Evolutionary conservation across 2,329 filamentous ascomycete species (phyloP).

Genomic region (Colletotrichum incanum): DNA sequence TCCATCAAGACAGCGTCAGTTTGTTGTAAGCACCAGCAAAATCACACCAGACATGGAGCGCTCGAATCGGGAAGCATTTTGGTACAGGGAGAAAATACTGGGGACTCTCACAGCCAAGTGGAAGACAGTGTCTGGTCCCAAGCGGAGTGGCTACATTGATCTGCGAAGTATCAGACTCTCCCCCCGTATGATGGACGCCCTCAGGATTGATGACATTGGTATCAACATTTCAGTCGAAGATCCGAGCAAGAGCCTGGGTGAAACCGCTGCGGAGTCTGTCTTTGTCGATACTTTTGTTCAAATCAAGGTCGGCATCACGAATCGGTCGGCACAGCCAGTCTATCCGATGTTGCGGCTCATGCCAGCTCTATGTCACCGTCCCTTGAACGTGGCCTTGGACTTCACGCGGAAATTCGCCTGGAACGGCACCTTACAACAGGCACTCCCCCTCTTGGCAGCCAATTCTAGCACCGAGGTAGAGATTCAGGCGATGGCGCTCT

Average conservation of each 20-base stretch:
- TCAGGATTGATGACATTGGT: slow-evolving; percentile 85
- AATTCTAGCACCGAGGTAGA: slow-evolving; percentile 73
- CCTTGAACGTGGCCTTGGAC: slow-evolving; percentile 82
- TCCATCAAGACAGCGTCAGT: slow-evolving; percentile 88
- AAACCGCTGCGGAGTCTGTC: slow-evolving; percentile 48
- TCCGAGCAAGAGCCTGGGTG: slow-evolving; percentile 41
- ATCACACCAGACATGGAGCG: slow-evolving; percentile 86
- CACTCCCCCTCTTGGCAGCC: slow-evolving; percentile 74
- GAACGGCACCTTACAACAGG: slow-evolving; percentile 87
- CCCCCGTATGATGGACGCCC: slow-evolving; percentile 84
- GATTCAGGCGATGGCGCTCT: slow-evolving; percentile 82
- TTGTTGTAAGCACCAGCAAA: slow-evolving; percentile 87
- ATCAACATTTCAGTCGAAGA: slow-evolving; percentile 73
- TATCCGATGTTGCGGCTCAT: slow-evolving; percentile 82
- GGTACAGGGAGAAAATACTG: slow-evolving; percentile 89
- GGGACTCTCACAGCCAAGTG: slow-evolving; percentile 80
- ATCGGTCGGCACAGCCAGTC: slow-evolving; percentile 79
- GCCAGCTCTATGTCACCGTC: slow-evolving; percentile 82
- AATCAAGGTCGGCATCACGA: slow-evolving; percentile 80
- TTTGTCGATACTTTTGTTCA: slow-evolving; percentile 76
- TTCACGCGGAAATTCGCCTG: slow-evolving; percentile 86
- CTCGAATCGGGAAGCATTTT: slow-evolving; percentile 86
- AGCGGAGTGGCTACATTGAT: slow-evolving; percentile 79
- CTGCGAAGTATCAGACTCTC: slow-evolving; percentile 82
- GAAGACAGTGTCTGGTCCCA: slow-evolving; percentile 69